phyloP scores from a whole-genome alignment of 1,139 yeast genomes.

The Sugiyamaella xylanicola region DNA sequence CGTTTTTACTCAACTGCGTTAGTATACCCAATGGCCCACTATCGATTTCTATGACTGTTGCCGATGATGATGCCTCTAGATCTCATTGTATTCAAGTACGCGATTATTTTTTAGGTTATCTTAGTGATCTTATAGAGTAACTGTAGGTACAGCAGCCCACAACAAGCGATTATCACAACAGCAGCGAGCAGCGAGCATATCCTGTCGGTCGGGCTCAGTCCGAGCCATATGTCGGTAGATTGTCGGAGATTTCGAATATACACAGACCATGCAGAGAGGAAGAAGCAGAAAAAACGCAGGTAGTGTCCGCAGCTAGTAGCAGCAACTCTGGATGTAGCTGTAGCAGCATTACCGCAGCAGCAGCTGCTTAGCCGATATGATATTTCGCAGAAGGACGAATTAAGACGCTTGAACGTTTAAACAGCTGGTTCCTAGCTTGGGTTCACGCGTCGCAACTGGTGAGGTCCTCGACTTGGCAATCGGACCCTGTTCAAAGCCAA shows the following conservation, averaged over 20 bases:
- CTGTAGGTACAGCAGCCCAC: neutral
- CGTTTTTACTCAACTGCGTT: constrained; percentile 24
- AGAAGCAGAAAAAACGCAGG: too few relatives aligned
- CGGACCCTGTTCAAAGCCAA: neutral
- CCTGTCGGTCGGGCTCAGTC: too few relatives aligned
- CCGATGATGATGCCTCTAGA: constrained; percentile 7
- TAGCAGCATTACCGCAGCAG: too few relatives aligned
- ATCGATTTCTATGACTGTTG: constrained; percentile 22
- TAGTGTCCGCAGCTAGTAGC: too few relatives aligned
- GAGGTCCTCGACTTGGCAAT: neutral
- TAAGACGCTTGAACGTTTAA: too few relatives aligned
- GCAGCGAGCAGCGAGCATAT: too few relatives aligned
- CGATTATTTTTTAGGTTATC: constrained; percentile 9
- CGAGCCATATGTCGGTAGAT: too few relatives aligned
- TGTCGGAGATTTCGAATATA: too few relatives aligned
- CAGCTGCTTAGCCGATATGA: too few relatives aligned
- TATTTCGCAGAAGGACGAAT: too few relatives aligned
- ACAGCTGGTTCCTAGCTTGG: neutral
- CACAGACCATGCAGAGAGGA: too few relatives aligned
- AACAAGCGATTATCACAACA: neutral
- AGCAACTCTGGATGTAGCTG: too few relatives aligned
- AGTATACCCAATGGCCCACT: constrained; percentile 23
- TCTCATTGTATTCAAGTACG: constrained; percentile 4
- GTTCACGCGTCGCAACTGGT: neutral
- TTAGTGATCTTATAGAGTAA: neutral